phyloP scores from a whole-genome alignment of 139 green algal species.

The Mesotaenium endlicherianum region DNA sequence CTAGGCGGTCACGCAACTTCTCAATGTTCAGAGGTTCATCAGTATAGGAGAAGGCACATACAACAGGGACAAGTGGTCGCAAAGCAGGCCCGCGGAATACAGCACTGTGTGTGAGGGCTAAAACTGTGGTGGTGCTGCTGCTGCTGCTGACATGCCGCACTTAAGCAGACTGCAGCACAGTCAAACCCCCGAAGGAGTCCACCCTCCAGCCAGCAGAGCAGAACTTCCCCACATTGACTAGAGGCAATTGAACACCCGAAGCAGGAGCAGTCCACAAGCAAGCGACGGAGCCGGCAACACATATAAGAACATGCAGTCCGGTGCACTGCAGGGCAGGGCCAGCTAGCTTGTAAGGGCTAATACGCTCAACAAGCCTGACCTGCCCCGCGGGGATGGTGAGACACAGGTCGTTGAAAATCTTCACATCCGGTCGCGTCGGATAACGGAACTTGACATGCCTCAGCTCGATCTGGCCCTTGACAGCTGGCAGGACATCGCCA shows the following conservation, averaged over 20 bases:
- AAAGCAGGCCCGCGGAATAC: not conserved
- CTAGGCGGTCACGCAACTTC: too few species aligned
- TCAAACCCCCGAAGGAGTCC: too few species aligned
- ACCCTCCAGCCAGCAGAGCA: too few species aligned
- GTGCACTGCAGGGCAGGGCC: not conserved
- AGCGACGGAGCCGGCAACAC: not conserved
- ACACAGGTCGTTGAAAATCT: slow-evolving; percentile 31
- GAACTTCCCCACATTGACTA: too few species aligned
- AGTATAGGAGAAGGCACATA: not conserved
- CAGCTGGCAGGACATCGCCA: slow-evolving; percentile 5
- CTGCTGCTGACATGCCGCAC: not conserved
- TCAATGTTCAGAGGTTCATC: too few species aligned
- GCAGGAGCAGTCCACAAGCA: not conserved
- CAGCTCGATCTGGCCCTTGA: slow-evolving; percentile 42
- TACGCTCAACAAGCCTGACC: slow-evolving; percentile 12
- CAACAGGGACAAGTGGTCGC: not conserved
- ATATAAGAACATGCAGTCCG: not conserved
- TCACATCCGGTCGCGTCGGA: slow-evolving; percentile 39
- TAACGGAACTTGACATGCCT: slow-evolving; percentile 40
- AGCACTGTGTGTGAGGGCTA: too few species aligned
- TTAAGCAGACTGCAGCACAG: too few species aligned
- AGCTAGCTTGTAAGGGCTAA: not conserved
- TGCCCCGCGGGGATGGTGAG: slow-evolving; percentile 52
- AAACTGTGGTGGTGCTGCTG: too few species aligned
- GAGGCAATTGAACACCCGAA: not conserved